A percentile compares a stretch with the other conserved stretches of the same genome.
These are phyloP conservation scores for Thermothelomyces thermophilus DNA, from an alignment of 2,329 filamentous ascomycete genomes.

Conservation along the genomic window DNA sequence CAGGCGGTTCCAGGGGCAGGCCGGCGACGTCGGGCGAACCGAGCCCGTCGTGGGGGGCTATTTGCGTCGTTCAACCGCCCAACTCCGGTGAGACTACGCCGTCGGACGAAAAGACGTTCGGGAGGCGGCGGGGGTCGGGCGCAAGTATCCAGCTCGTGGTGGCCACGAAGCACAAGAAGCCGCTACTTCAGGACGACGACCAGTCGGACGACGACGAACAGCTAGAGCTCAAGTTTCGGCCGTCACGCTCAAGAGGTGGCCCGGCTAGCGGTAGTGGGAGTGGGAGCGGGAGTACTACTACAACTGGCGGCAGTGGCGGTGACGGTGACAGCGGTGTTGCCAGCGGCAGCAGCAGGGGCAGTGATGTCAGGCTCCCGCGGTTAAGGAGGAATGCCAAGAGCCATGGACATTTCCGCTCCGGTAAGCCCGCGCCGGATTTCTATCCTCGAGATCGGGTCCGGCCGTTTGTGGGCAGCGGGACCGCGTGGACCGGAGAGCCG, in stretches of 20 bases:
- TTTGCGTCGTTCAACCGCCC: constrained; percentile 7
- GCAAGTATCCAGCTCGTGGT: constrained; percentile 40
- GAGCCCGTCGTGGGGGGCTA: neutral
- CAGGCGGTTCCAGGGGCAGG: neutral
- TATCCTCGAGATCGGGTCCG: neutral
- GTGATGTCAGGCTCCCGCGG: constrained; percentile 11
- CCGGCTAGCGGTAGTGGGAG: neutral
- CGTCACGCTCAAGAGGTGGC: neutral
- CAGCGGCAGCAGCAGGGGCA: neutral
- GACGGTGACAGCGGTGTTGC: neutral
- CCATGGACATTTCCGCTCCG: constrained; percentile 19
- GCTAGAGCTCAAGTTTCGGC: constrained; percentile 23
- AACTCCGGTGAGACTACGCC: constrained; percentile 21
- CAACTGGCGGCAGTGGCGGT: neutral
- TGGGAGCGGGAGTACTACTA: no score
- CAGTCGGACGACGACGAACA: constrained; percentile 26
- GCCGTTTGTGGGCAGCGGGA: neutral
- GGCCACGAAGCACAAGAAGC: constrained; percentile 28
- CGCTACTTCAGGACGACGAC: constrained; percentile 31
- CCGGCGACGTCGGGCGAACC: neutral
- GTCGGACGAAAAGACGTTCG: constrained; percentile 28
- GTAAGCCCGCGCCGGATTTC: constrained; percentile 6
- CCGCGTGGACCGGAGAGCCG: neutral
- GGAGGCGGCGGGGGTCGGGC: constrained; percentile 44
- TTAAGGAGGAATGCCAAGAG: constrained; percentile 23